Conservation (phyloP, 768 basidiomycete genomes). For the Harrya chromipes region DNA sequence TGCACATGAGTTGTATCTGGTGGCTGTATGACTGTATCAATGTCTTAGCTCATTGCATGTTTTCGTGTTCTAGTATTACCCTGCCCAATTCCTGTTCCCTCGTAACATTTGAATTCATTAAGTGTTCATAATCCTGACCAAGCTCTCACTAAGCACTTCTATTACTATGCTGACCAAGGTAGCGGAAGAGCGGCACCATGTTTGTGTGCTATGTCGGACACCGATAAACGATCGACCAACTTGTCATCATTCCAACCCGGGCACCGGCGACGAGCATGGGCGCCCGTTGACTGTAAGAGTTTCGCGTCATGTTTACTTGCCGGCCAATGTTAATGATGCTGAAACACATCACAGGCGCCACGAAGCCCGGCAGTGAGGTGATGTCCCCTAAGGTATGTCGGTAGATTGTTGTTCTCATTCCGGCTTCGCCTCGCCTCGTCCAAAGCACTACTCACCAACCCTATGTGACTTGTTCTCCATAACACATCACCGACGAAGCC, state of each 20-base stretch:
- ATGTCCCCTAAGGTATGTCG: not conserved
- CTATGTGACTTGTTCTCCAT: not conserved
- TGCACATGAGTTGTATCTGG: slow-evolving; percentile 30
- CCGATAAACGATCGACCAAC: too few relatives aligned
- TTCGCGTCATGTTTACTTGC: too few relatives aligned
- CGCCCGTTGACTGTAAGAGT: too few relatives aligned
- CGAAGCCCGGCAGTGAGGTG: too few relatives aligned
- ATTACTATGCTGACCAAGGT: slow-evolving; percentile 1
- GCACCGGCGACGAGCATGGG: too few relatives aligned
- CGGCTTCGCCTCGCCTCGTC: not conserved
- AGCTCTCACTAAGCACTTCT: not conserved
- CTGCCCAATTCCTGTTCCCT: slow-evolving; percentile 13
- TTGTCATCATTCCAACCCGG: too few relatives aligned
- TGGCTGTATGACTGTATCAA: slow-evolving; percentile 34
- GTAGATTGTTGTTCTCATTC: not conserved
- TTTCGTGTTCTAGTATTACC: slow-evolving; percentile 34
- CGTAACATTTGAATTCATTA: slow-evolving; percentile 17
- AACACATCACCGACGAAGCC: not conserved
- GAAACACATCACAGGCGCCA: too few relatives aligned
- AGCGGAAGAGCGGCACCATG: not conserved
- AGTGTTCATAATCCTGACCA: slow-evolving; percentile 13
- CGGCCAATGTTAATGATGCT: too few relatives aligned
- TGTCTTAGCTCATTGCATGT: slow-evolving; percentile 33
- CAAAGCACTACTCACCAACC: not conserved
- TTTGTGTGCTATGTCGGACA: too few relatives aligned